phyloP scores from a whole-genome alignment of 2,329 filamentous ascomycete species.

The Cladorrhinum sp. region DNA sequence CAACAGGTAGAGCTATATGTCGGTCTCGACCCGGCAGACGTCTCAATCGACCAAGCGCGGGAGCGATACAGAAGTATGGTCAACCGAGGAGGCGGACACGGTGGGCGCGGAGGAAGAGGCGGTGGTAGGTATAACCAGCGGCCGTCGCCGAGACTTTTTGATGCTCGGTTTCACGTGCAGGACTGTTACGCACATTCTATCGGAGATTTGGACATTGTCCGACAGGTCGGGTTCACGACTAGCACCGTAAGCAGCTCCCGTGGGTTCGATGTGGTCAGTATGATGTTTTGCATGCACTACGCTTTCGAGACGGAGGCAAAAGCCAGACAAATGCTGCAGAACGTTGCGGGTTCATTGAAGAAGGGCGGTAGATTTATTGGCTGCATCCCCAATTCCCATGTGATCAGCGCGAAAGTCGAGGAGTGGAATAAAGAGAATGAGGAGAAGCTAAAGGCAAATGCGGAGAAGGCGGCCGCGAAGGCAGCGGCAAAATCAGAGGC shows the following conservation, averaged over 20 bases:
- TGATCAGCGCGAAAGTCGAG: conserved; percentile 76
- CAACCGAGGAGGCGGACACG: conserved; percentile 55
- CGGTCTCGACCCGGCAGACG: conserved; percentile 86
- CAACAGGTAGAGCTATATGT: conserved; percentile 90
- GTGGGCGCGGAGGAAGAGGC: conserved; percentile 49
- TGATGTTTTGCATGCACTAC: conserved; percentile 99
- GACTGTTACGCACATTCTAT: conserved; percentile 89
- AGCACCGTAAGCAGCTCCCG: conserved; percentile 68
- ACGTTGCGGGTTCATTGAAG: conserved; percentile 84
- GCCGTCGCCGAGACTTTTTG: conserved; percentile 61
- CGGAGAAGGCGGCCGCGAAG: conserved; percentile 26
- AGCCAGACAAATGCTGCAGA: conserved; percentile 86
- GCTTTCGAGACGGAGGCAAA: conserved; percentile 92
- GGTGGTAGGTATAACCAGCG: conserved; percentile 48
- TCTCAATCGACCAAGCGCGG: conserved; percentile 85
- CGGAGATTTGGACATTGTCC: conserved; percentile 75
- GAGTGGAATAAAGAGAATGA: conserved; percentile 61
- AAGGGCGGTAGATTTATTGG: conserved; percentile 94
- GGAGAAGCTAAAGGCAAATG: conserved; percentile 34
- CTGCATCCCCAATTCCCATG: conserved; percentile 94
- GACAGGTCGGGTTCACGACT: conserved; percentile 74
- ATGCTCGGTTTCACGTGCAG: conserved; percentile 84
- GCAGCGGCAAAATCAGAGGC: conserved; percentile 24
- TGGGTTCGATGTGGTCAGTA: conserved; percentile 93
- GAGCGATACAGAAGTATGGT: conserved; percentile 77